Evolutionary conservation across 257 asterid genomes (phyloP), one percentile per base, ranked within the genome.

Genomic region (Nemophila menziesii): DNA sequence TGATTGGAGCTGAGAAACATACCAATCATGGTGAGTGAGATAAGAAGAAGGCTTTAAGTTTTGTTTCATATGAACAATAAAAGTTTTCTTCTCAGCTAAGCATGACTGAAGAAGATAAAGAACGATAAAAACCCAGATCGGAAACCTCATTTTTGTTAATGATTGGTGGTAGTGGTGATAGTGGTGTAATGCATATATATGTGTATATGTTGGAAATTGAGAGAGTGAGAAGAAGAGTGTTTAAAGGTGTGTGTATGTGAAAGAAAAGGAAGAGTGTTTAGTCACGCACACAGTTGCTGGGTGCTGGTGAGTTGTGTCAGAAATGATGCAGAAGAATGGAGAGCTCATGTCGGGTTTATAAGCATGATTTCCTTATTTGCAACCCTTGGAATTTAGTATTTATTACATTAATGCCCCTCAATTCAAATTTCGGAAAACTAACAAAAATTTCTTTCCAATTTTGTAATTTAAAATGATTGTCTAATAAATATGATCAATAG

Each of bases 21-120:
- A 71, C 79, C 72, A 71, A 8, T 71, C 75, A 7, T 21, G 39
- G 18, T 48, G 75, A 4, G 72, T 63, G 23, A 57, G 38, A 24
- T 24, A 71, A 13, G 63, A 38, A 11, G 61, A 15, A 9, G 79
- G 75, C 48, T 39, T 71, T 8, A 42, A 49, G 5, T 54, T 48
- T 33, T 71, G 63, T 15, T 63, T 71, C 69, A 67, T 60, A 0
- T 63, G 72, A 37, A 71, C 75, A 23, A 71, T 67, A 61, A 66
- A 67, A 0, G 67, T 60, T 36, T 59, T 58, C 39, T 48, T 66
- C 26, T 64, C 56, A 6, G 53, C 40, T 0, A 39, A 14, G 43
- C 52, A 46, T 24, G 69, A 57, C 3, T 43, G 70, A 38, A 66
- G 50, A 14, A 65, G 48, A 11, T 34, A 2, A 19, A 29, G 36